Base-by-base conservation (phyloP, 805 yeast genomes). In the Candida yuanshanica region DNA sequence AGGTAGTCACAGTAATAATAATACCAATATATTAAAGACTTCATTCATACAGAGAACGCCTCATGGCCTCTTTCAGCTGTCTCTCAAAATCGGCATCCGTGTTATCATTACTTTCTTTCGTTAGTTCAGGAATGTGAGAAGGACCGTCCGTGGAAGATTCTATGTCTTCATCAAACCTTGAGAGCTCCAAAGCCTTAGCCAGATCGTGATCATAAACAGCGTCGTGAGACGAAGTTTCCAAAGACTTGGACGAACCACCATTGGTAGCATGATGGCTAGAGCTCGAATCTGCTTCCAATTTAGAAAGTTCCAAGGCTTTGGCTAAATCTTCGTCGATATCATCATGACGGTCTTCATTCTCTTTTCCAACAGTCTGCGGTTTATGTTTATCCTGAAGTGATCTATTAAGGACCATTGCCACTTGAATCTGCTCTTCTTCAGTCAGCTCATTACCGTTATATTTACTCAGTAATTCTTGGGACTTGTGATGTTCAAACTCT, bases 381-480 rank as follows among this genome's bases (percentile, higher is more conserved):
- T 50, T 33, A 44, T 13, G 16, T 22, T 9, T 32, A 6, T 48
- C 47, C n/a, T 53, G 45, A 18, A 52, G 5, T 0, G 59, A 55
- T 5, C 39, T 17, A 27, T 51, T 54, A 24, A 55, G 25, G 1
- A 54, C 59, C 47, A 53, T 49, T 0, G 59, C 61, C 12, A 56
- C 36, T 35, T 56, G 58, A 2, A 56, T 31, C 22, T 56, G 53
- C 24, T 56, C 61, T 4, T 47, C 45, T 5, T 39, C 46, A 1
- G 42, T 35, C 2, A 50, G 18, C 9, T 49, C 54, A 11, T 35
- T 43, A 4, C 59, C 59, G 35, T 56, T 55, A 35, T 52, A 56
- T 36, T 49, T 49, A 7, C 39, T 40, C 17, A 52, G 14, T n/a
- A 52, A 14, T 29, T 42, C 33, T 20, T 45, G 48, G 7, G 51